These are phyloP conservation scores for Nakazawaea siamensis DNA, from an alignment of 805 yeast species.

Conservation along the genomic window DNA sequence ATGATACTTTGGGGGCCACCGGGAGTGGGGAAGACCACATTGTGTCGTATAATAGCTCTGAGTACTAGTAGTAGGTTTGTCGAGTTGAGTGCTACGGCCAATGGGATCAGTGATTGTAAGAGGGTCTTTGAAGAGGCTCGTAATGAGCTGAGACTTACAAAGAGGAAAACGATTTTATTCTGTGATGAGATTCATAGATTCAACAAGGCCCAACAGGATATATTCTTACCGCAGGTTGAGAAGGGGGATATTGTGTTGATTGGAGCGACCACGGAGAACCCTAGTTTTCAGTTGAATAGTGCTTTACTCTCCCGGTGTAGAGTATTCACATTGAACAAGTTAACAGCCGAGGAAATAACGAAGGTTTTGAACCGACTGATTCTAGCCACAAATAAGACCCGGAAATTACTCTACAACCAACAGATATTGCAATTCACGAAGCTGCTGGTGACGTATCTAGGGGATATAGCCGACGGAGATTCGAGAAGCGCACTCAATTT, in stretches of 20 bases:
- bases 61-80: slow-evolving; percentile 50
- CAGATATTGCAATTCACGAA: slow-evolving; percentile 44
- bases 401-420: slow-evolving; percentile 42
- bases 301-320: slow-evolving; percentile 84
- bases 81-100: slow-evolving; percentile 80
- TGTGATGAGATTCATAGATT: slow-evolving; percentile 92
- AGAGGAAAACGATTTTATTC: slow-evolving; percentile 61
- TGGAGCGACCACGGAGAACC: slow-evolving; percentile 98
- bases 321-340: slow-evolving; percentile 57
- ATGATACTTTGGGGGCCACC: slow-evolving; percentile 94
- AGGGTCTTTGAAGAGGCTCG: slow-evolving; percentile 46
- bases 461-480: slow-evolving; percentile 78
- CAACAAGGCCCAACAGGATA: slow-evolving; percentile 81
- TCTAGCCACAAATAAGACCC: slow-evolving; percentile 45
- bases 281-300: slow-evolving; percentile 70
- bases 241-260: slow-evolving; percentile 71
- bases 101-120: slow-evolving; percentile 58
- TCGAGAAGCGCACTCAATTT: slow-evolving; percentile 78
- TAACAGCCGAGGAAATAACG: slow-evolving; percentile 39
- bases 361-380: slow-evolving; percentile 52
- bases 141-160: slow-evolving; percentile 35
- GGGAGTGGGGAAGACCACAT: slow-evolving; percentile 89
- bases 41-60: slow-evolving; percentile 49
- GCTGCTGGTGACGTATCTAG: slow-evolving; percentile 58
- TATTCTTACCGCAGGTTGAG: slow-evolving; percentile 77